phyloP scores from a whole-genome alignment of 495 filamentous ascomycete species.

The Ramalina peruviana region DNA sequence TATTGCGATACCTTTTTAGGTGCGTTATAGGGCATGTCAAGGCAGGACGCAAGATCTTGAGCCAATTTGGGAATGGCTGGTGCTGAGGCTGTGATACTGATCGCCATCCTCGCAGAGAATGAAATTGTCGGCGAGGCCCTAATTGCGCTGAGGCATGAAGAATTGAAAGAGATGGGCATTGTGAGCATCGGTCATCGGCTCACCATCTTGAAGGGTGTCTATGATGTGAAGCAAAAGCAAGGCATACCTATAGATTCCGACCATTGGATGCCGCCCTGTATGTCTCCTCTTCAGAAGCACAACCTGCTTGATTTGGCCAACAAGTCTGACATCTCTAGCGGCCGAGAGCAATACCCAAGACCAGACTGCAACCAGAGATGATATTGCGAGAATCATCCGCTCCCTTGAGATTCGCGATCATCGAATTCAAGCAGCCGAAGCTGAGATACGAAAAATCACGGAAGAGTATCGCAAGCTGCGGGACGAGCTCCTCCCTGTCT shows the following conservation, averaged over 20 bases:
- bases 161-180: conserved; percentile 89
- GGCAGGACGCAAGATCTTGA: conserved; percentile 12
- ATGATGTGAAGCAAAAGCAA: conserved; percentile 86
- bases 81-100: not conserved
- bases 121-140: conserved; percentile 87
- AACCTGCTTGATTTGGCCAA: not conserved
- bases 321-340: conserved; percentile 36
- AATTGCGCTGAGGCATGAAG: conserved; percentile 77
- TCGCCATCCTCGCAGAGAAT: conserved; percentile 48
- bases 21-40: conserved; percentile 19
- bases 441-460: conserved; percentile 63
- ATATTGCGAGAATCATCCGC: conserved; percentile 76
- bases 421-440: conserved; percentile 64
- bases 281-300: conserved; percentile 18
- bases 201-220: conserved; percentile 87
- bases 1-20: conserved; percentile 74
- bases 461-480: conserved; percentile 75
- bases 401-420: conserved; percentile 79
- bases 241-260: conserved; percentile 81
- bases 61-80: not conserved
- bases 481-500: conserved; percentile 80
- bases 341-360: conserved; percentile 79
- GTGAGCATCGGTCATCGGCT: conserved; percentile 84
- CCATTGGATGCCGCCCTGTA: conserved; percentile 89
- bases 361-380: conserved; percentile 75